Conservation (phyloP, 169 alveolate genomes). For the Plasmodium malariae region DNA sequence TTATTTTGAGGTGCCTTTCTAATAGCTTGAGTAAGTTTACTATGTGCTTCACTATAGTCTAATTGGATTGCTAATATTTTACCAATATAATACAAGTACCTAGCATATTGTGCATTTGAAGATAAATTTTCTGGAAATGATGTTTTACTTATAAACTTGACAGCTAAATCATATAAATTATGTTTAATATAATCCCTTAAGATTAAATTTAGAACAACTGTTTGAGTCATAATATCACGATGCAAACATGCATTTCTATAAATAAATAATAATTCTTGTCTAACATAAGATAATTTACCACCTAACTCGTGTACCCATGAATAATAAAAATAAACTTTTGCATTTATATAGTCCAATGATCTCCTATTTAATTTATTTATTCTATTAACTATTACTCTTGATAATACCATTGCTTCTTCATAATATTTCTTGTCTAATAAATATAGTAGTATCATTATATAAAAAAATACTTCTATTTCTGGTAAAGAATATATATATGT, state of each 20-base stretch:
- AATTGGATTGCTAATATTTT: constrained; percentile 94
- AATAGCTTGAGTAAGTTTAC: constrained; percentile 91
- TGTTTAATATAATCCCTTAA: constrained; percentile 91
- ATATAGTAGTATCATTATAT: constrained; percentile 30
- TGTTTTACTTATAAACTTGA: constrained; percentile 80
- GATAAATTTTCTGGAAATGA: constrained; percentile 92
- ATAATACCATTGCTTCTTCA: constrained; percentile 81
- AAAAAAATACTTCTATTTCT: constrained; percentile 56
- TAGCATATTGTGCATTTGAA: constrained; percentile 94
- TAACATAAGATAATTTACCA: constrained; percentile 84
- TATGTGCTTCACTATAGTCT: constrained; percentile 94
- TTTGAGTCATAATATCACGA: constrained; percentile 92
- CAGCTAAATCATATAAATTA: constrained; percentile 85
- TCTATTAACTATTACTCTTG: constrained; percentile 77
- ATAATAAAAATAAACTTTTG: constrained; percentile 88
- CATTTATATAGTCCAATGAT: constrained; percentile 88
- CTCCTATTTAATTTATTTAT: constrained; percentile 80
- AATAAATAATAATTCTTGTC: constrained; percentile 83
- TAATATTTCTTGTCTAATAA: constrained; percentile 36
- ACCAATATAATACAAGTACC: constrained; percentile 95
- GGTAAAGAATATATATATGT: constrained; percentile 34
- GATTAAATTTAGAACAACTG: constrained; percentile 92
- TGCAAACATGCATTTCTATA: constrained; percentile 91
- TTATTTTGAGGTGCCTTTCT: constrained; percentile 95
- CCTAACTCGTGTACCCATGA: constrained; percentile 91